Percentiles rank a stretch among this genome's conserved stretches.
These are phyloP conservation scores for Chlamydomonas asymmetrica DNA, from an alignment of 139 green algal species.

Conservation along the genomic window DNA sequence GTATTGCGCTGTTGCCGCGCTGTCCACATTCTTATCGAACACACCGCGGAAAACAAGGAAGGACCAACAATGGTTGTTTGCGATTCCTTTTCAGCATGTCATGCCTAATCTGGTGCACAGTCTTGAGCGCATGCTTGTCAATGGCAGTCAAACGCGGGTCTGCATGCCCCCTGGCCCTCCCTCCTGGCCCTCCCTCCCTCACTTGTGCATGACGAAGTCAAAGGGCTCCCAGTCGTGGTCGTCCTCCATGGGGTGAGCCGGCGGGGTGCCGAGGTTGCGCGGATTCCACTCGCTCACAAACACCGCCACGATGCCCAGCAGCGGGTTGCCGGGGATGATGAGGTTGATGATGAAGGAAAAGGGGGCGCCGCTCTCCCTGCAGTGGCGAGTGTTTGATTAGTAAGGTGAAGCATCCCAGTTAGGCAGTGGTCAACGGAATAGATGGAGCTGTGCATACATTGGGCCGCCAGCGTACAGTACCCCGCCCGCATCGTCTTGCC, in stretches of 20 bases:
- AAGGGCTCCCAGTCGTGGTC: conserved; percentile 61
- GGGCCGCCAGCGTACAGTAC: neutral
- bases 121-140: too few species aligned
- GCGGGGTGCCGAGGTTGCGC: conserved; percentile 26
- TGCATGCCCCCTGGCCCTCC: too few species aligned
- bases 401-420: neutral
- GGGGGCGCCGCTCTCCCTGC: conserved; percentile 40
- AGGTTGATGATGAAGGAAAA: conserved; percentile 65
- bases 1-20: too few species aligned
- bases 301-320: conserved; percentile 59
- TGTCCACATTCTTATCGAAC: too few species aligned
- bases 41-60: neutral
- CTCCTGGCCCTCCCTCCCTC: conserved; percentile 1
- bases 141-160: too few species aligned
- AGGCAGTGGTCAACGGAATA: neutral
- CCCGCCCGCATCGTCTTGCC: neutral
- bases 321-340: conserved; percentile 59
- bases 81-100: neutral
- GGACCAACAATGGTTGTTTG: neutral
- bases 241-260: conserved; percentile 37
- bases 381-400: neutral
- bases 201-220: conserved; percentile 61
- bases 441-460: neutral
- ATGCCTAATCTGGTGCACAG: neutral
- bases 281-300: conserved; percentile 61